Evolutionary conservation across 768 basidiomycete genomes (phyloP).

Genomic region (Termitomyces sp.): DNA sequence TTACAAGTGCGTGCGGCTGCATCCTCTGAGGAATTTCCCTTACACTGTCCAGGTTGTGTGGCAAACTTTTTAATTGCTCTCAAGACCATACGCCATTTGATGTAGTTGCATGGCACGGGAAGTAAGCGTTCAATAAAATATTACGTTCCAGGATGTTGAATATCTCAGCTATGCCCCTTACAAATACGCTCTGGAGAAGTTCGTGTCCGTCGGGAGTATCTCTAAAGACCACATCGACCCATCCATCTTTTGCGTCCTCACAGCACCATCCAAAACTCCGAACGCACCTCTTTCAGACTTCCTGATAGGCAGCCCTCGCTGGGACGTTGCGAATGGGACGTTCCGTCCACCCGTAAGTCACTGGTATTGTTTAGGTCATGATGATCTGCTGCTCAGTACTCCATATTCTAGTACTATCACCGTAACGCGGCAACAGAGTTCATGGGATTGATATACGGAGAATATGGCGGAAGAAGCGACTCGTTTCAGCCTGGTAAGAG

Average conservation of each 20-base stretch:
- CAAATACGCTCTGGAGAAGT: conserved; percentile 64
- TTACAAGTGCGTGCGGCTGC: conserved; percentile 35
- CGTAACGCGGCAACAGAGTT: conserved; percentile 59
- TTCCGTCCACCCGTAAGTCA: conserved; percentile 52
- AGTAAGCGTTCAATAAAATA: conserved; percentile 30
- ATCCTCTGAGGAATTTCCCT: neutral
- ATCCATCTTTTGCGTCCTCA: conserved; percentile 64
- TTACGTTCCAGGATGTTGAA: neutral
- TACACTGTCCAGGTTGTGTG: conserved; percentile 37
- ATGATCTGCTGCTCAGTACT: neutral
- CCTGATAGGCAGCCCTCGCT: conserved; percentile 57
- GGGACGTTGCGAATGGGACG: conserved; percentile 56
- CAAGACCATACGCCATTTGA: conserved; percentile 69
- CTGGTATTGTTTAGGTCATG: neutral
- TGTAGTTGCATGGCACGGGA: conserved; percentile 68
- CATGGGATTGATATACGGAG: conserved; percentile 61
- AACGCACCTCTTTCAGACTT: conserved; percentile 58
- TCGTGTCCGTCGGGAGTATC: conserved; percentile 57
- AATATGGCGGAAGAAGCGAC: conserved; percentile 58
- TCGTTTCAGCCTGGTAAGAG: conserved; percentile 49
- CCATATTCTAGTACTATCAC: conserved; percentile 47
- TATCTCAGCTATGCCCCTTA: conserved; percentile 49
- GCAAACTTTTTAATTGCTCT: conserved; percentile 45
- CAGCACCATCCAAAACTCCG: conserved; percentile 55
- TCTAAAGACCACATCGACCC: conserved; percentile 69